Evolutionary conservation across 768 basidiomycete genomes (phyloP), one percentile per base, ranked within the genome.

Genomic region (Boletus rufocinnamomeus): DNA sequence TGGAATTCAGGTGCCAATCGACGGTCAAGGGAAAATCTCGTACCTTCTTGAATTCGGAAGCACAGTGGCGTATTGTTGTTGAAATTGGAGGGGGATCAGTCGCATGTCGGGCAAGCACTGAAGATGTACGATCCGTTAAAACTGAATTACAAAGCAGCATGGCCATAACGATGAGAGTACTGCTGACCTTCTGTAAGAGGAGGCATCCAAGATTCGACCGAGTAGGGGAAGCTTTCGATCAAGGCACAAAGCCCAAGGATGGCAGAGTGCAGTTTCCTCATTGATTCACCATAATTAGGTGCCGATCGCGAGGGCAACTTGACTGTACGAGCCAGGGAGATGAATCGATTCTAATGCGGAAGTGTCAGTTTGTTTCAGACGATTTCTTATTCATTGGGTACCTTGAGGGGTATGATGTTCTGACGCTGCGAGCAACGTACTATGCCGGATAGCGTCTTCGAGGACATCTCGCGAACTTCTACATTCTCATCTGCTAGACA

Each of bases 171-270:
- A 50, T 53, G 14, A 34, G 47, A 40, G 27, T 54, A 30, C 37
- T 44, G 7, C 77, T 41, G 64, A 89, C 89, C 82, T 78, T 91
- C 89, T 37, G 89, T 89, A 52, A 92, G 78, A 21, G 88, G 77
- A 32, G 89, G 89, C 83, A 96, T 87, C 89, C 95, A 98, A 61
- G 87, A 85, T 67, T 96, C 96, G 16, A 98, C 89, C 2, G 94
- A 95, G 74, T 97, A 97, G 0, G 96, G 96, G 71, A 91, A 96
- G 57, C 94, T 95, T 66, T 95, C 92, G 35, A 98, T 85, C 34
- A 98, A 77, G 6, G 96, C 93, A 63, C 92, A 93, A 45, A 95
- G 86, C n/a, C 96, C 96, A 49, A 98, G 80, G 57, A 98, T 90
- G 2, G 94, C 94, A 32, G 91, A 91, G 70, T 97, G 94, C 56